Conservation (phyloP, 2,329 filamentous ascomycete genomes). For the Fusarium agapanthi region DNA sequence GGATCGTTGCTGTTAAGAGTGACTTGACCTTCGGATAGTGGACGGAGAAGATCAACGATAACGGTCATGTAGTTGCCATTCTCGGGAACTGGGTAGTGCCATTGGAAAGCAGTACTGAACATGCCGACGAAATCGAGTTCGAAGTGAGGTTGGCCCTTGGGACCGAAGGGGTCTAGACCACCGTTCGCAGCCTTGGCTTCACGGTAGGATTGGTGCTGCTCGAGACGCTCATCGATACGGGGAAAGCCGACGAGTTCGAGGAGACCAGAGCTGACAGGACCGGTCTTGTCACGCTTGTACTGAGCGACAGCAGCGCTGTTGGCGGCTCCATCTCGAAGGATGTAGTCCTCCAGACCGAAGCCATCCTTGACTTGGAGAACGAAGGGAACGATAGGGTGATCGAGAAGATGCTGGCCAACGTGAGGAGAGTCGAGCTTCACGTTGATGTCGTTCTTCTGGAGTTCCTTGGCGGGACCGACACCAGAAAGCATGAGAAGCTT, state of each 20-base stretch:
- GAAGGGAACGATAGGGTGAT: constrained; percentile 63
- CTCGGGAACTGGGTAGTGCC: constrained; percentile 54
- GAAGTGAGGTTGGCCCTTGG: constrained; percentile 66
- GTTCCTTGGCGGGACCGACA: constrained; percentile 64
- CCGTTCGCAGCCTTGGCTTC: constrained; percentile 53
- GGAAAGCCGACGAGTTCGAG: constrained; percentile 65
- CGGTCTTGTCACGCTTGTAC: constrained; percentile 47
- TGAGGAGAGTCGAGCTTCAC: constrained; percentile 65
- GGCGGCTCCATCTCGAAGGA: constrained; percentile 47
- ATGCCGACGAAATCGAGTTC: constrained; percentile 70
- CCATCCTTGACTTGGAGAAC: constrained; percentile 48
- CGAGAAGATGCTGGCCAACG: constrained; percentile 71
- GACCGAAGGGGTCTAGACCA: constrained; percentile 62
- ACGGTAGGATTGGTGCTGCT: constrained; percentile 58
- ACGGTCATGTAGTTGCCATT: constrained; percentile 63
- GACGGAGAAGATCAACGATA: constrained; percentile 58
- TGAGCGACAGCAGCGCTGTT: constrained; percentile 9
- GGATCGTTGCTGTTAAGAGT: constrained; percentile 65
- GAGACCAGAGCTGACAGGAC: constrained; percentile 52
- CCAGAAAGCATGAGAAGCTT: constrained; percentile 72
- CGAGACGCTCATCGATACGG: constrained; percentile 63
- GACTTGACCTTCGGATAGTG: constrained; percentile 60
- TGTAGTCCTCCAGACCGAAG: constrained; percentile 50
- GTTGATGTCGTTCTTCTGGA: constrained; percentile 62
- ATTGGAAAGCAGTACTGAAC: constrained; percentile 61